phyloP scores from a whole-genome alignment of 208 protist species.

The Crithidia sp. region DNA sequence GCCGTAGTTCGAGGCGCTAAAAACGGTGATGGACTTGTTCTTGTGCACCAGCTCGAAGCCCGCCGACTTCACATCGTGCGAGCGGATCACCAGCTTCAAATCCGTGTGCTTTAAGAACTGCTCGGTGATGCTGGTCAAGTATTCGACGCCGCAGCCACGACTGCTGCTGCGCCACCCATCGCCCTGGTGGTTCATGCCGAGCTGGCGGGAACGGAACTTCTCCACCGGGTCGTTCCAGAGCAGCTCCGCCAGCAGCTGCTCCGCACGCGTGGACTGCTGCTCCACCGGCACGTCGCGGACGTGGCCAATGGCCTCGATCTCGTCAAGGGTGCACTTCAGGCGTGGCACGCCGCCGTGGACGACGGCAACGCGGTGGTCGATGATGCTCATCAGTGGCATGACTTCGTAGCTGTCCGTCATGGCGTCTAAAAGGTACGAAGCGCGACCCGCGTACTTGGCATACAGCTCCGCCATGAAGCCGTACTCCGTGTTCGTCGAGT shows the following conservation, averaged over 20 bases:
- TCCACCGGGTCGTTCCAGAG: slow-evolving; percentile 99
- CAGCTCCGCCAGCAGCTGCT: slow-evolving; percentile 97
- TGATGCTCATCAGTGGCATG: slow-evolving; percentile 86
- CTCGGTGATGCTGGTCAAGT: slow-evolving; percentile 95
- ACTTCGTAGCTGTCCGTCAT: slow-evolving; percentile 88
- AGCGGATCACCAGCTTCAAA: slow-evolving; percentile 93
- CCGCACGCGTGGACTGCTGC: slow-evolving; percentile 92
- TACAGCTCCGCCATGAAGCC: slow-evolving; percentile 75
- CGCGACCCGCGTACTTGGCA: slow-evolving; percentile 70
- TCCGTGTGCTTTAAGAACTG: slow-evolving; percentile 97
- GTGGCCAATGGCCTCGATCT: slow-evolving; percentile 91
- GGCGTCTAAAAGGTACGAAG: slow-evolving; percentile 46
- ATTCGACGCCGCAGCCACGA: slow-evolving; percentile 98
- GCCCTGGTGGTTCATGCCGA: slow-evolving; percentile 73
- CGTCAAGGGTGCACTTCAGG: slow-evolving; percentile 63
- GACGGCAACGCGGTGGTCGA: slow-evolving; percentile 95
- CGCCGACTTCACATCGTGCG: slow-evolving; percentile 92
- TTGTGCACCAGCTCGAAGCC: slow-evolving; percentile 85
- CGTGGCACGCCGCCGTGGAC: slow-evolving; percentile 98
- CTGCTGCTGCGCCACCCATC: slow-evolving; percentile 98
- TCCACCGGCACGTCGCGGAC: slow-evolving; percentile 97
- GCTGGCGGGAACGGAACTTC: slow-evolving; percentile 79
- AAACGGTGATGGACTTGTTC: slow-evolving; percentile 76
- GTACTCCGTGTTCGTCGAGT: slow-evolving; percentile 84
- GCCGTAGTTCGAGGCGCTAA: slow-evolving; percentile 89